Evolutionary conservation across 352 stramenopile genomes (phyloP).

Genomic region (Elongisporangium prolatum): DNA sequence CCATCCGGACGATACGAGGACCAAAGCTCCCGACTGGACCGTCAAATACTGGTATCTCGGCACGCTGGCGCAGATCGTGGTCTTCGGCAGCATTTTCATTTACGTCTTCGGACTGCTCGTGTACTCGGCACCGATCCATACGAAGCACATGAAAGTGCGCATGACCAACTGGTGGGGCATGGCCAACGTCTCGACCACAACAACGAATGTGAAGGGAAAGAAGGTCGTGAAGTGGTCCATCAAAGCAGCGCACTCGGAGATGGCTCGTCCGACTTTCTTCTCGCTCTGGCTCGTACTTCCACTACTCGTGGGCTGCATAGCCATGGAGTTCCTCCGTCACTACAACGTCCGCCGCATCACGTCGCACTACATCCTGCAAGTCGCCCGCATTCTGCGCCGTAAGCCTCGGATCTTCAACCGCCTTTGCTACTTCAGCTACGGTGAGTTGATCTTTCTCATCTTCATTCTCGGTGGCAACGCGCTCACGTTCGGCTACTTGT

Average conservation of each 20-base stretch:
- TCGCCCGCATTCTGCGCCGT: constrained; percentile 32
- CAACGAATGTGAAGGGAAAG: background rate
- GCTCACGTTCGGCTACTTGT: constrained; percentile 21
- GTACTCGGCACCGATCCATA: constrained; percentile 19
- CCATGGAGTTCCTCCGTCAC: constrained; percentile 33
- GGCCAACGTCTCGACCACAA: background rate
- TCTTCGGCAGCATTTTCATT: constrained; percentile 8
- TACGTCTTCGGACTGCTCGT: constrained; percentile 16
- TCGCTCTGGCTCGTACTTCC: constrained; percentile 35
- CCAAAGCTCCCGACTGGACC: constrained; percentile 1
- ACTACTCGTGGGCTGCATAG: constrained; percentile 25
- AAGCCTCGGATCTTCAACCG: constrained; percentile 25
- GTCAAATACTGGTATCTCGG: constrained; percentile 11
- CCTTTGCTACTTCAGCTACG: constrained; percentile 24
- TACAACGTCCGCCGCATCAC: constrained; percentile 33
- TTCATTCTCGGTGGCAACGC: constrained; percentile 23
- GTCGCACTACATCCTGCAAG: constrained; percentile 18
- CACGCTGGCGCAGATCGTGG: constrained; percentile 4
- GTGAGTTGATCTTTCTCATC: constrained; percentile 34
- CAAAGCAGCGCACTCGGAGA: constrained; percentile 23
- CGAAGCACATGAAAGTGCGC: constrained; percentile 8
- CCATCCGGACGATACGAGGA: background rate
- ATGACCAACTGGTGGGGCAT: constrained; percentile 14
- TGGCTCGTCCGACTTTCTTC: constrained; percentile 53
- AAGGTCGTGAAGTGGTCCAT: background rate